Percentiles rank a stretch among this genome's conserved stretches.
These are phyloP conservation scores for Sporothrix protearum DNA, from an alignment of 2,329 filamentous ascomycete genomes.

Conservation along the genomic window DNA sequence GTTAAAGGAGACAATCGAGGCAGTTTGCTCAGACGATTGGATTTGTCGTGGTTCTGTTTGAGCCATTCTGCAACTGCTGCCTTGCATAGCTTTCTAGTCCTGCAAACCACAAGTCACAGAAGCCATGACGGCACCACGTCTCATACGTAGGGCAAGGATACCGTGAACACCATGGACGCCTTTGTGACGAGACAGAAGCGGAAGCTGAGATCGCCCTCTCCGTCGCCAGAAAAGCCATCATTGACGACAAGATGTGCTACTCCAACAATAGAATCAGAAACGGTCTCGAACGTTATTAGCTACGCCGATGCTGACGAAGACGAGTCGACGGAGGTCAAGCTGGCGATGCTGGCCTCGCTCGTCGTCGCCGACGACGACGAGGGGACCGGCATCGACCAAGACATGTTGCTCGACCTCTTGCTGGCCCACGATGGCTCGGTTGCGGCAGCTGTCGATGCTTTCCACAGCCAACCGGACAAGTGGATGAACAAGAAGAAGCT, in stretches of 20 bases:
- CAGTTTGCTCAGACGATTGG: background rate
- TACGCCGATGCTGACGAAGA: conserved; percentile 61
- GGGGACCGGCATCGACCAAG: conserved; percentile 49
- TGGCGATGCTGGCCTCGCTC: conserved; percentile 78
- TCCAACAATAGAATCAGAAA: conserved; percentile 41
- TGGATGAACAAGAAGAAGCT: conserved; percentile 22
- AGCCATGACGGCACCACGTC: background rate
- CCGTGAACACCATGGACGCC: conserved; percentile 49
- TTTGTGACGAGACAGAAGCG: conserved; percentile 55
- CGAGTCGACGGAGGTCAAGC: conserved; percentile 83
- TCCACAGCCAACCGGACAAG: conserved; percentile 45
- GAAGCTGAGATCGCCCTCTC: conserved; percentile 35
- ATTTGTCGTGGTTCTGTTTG: background rate
- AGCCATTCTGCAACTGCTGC: background rate
- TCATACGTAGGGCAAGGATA: background rate
- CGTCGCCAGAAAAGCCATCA: background rate
- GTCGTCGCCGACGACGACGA: conserved; percentile 59
- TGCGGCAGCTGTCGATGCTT: conserved; percentile 55
- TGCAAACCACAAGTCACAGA: background rate
- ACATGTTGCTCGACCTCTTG: conserved; percentile 71
- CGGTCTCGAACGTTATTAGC: conserved; percentile 55
- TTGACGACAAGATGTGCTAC: conserved; percentile 44
- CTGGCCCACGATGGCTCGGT: conserved; percentile 76
- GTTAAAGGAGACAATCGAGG: background rate
- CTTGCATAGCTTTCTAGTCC: background rate